These are phyloP conservation scores for Cyclotella sp. DNA, from an alignment of 108 stramenopile species.

Conservation along the genomic window DNA sequence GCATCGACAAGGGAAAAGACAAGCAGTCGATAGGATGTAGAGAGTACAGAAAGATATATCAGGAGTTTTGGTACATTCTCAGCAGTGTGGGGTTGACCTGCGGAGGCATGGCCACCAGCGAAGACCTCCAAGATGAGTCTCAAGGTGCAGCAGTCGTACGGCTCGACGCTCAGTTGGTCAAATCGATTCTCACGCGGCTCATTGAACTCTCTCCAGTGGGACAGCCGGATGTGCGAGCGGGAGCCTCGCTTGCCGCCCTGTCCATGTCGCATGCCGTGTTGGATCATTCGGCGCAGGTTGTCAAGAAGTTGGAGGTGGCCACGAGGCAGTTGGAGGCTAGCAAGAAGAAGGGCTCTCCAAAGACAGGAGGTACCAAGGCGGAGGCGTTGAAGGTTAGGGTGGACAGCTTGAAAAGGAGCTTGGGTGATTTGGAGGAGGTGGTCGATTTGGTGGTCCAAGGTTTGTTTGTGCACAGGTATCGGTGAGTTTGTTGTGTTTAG, in stretches of 20 bases:
- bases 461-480: conserved; percentile 83
- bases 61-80: conserved; percentile 81
- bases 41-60: conserved; percentile 73
- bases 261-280: conserved; percentile 66
- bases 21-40: conserved; percentile 32
- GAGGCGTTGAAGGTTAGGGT: conserved; percentile 61
- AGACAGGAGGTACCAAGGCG: conserved; percentile 42
- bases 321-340: conserved; percentile 61
- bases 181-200: conserved; percentile 61
- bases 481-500: conserved; percentile 25
- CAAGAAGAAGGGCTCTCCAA: conserved; percentile 15
- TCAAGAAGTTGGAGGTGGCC: conserved; percentile 58
- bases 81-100: conserved; percentile 62
- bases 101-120: conserved; percentile 45
- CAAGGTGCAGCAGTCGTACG: conserved; percentile 31
- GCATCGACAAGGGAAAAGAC: conserved; percentile 27
- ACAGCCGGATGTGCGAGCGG: conserved; percentile 83
- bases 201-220: conserved; percentile 76
- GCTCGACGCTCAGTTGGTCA: conserved; percentile 74
- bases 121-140: conserved; percentile 17
- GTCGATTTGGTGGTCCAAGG: conserved; percentile 65
- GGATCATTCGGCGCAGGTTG: conserved; percentile 59
- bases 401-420: conserved; percentile 63
- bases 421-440: conserved; percentile 68
- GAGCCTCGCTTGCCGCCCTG: conserved; percentile 69